Evolutionary conservation across 495 filamentous ascomycete genomes (phyloP), one percentile per base, ranked within the genome.

Genomic region (Tuber brumale): DNA sequence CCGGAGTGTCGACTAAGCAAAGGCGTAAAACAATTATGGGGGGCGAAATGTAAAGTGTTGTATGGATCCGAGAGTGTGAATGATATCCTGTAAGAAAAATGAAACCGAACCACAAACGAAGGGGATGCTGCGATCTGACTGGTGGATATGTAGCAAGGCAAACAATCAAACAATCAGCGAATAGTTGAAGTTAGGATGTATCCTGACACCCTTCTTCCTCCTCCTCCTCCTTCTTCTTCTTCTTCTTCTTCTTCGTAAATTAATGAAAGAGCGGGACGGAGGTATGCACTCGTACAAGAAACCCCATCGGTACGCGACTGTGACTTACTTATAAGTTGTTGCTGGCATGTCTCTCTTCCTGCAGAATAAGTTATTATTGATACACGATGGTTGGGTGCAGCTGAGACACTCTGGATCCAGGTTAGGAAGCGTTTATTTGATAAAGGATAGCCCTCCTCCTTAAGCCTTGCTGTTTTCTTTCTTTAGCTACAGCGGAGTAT

Each of bases 31-130:
- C 9, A n/a, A 57, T 46, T 16, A 70, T n/a, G 39, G 72, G 71
- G 57, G 42, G 75, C 21, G 75, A 69, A 77, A 75, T 27, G 48
- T 39, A 39, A 66, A 71, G 27, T n/a, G 42, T 19, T 27, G 44
- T 69, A 39, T 44, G 43, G 14, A 16, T 12, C 2, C 8, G 41
- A 8, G 37, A 39, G 3, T n/a, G 27, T 31, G 43, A 44, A 41
- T 42, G 46, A 37, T 74, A 72, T 76, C 72, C 72, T 41, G 72
- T 7, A 41, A 71, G 72, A 78, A 45, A 73, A 41, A 44, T 76
- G 72, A 78, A 72, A 77, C 27, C 16, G 70, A 57, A 70, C 42
- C 73, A 75, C 76, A 76, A 69, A 48, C 51, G 72, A 72, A 74
- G 21, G 21, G 51, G 41, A 61, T n/a, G 48, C 46, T 39, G 31